Evolutionary conservation across 371 early-diverging fungal genomes (phyloP).

Genomic region (Zychaea mexicana): DNA sequence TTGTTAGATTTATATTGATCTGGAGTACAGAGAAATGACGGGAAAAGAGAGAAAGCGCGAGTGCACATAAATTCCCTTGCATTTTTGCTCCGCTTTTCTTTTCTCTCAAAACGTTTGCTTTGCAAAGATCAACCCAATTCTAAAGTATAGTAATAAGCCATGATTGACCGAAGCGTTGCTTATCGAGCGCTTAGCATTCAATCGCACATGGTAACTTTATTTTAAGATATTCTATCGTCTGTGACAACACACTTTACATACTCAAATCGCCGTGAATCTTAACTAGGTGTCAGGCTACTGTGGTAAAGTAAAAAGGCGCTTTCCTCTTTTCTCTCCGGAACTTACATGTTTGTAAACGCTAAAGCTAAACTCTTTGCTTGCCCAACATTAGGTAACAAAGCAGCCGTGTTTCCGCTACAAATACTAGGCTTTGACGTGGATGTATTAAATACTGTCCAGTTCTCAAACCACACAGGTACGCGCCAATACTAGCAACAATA

Average conservation of each 20-base stretch:
- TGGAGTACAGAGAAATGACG: not conserved
- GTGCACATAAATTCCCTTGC: not conserved
- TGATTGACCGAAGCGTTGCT: slow-evolving; percentile 2
- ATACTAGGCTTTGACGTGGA: slow-evolving; percentile 91
- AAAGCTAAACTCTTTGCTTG: not conserved
- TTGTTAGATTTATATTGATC: not conserved
- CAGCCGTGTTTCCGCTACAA: slow-evolving; percentile 91
- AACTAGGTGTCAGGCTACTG: slow-evolving; percentile 75
- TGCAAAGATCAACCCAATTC: too few species aligned
- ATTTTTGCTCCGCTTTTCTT: not conserved
- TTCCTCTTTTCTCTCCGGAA: not conserved
- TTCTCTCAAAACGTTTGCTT: not conserved
- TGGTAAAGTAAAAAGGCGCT: slow-evolving; percentile 42
- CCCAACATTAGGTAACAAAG: slow-evolving; percentile 68
- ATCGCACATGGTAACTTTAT: slow-evolving; percentile 81
- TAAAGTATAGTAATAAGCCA: not conserved
- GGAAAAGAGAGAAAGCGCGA: not conserved
- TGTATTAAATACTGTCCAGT: slow-evolving; percentile 90
- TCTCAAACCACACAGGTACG: slow-evolving; percentile 88
- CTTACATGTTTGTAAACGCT: too few species aligned
- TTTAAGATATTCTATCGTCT: too few species aligned
- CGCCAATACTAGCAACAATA: not conserved
- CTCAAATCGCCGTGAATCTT: not conserved
- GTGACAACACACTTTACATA: not conserved
- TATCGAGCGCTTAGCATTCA: slow-evolving; percentile 85